Evolutionary conservation across 176 grass and related monocot species (phyloP).

Genomic region (Luzula sylvatica): DNA sequence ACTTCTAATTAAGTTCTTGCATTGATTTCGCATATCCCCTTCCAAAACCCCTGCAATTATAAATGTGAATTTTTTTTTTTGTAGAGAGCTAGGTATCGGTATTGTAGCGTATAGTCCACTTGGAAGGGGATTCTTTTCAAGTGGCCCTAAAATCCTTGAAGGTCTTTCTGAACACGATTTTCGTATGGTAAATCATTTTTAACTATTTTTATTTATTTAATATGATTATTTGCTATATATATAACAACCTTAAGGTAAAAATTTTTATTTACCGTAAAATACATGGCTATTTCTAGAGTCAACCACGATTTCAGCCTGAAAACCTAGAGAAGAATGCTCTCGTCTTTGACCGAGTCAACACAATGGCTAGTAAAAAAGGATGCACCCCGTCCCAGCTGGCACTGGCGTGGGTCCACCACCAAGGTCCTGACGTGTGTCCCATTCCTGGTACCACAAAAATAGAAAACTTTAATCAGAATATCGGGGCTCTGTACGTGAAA

Average conservation of each 20-base stretch:
- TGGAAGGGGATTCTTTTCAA: conserved; percentile 41
- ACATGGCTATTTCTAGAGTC: neutral
- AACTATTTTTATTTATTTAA: no score
- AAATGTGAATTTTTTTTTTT: neutral
- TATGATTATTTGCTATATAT: no score
- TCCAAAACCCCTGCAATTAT: no score
- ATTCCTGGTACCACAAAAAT: conserved; percentile 65
- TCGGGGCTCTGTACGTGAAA: conserved; percentile 38
- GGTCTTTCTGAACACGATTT: conserved; percentile 24
- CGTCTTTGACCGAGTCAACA: conserved; percentile 39
- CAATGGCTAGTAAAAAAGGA: conserved; percentile 36
- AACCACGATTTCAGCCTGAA: conserved; percentile 42
- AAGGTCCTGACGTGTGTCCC: conserved; percentile 52
- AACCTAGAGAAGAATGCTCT: conserved; percentile 37
- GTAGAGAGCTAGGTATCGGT: conserved; percentile 58
- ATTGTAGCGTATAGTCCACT: conserved; percentile 67
- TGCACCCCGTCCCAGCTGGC: conserved; percentile 47
- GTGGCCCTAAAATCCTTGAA: conserved; percentile 31
- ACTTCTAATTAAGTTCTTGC: neutral
- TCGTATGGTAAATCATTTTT: conserved; percentile 30
- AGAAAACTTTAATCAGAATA: conserved; percentile 48
- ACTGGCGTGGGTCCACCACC: conserved; percentile 58
- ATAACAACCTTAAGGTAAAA: no score
- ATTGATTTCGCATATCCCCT: no score
- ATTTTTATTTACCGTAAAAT: no score